These are phyloP conservation scores for Kwoniella sp. DNA, from an alignment of 768 basidiomycete genomes.

Conservation along the genomic window DNA sequence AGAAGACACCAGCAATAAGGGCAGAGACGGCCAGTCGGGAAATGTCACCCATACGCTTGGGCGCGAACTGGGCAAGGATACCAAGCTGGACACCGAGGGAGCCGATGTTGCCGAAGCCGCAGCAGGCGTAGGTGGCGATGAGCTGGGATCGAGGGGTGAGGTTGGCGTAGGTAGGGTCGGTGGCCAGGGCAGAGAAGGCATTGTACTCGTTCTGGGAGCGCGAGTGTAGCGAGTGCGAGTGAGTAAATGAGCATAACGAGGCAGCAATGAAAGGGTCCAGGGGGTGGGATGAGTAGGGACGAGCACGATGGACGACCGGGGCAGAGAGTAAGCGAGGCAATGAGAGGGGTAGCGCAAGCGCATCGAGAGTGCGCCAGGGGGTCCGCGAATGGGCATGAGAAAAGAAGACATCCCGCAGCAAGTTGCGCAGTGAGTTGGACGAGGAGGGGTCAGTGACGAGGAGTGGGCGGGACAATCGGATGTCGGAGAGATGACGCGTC, in stretches of 20 bases:
- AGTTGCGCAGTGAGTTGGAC: no score
- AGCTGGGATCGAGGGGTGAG: slow-evolving; percentile 60
- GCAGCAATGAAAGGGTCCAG: no score
- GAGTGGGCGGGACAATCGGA: no score
- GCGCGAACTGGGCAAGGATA: slow-evolving; percentile 66
- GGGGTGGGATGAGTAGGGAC: slow-evolving; percentile 86
- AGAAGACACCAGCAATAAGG: slow-evolving; percentile 28
- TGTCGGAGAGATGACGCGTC: no score
- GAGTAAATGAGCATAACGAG: no score
- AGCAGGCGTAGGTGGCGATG: slow-evolving; percentile 80
- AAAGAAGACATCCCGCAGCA: no score
- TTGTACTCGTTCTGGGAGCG: slow-evolving; percentile 38
- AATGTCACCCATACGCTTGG: slow-evolving; percentile 66
- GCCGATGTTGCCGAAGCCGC: slow-evolving; percentile 74
- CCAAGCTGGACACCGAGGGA: slow-evolving; percentile 80
- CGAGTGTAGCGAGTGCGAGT: no score
- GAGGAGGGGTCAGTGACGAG: no score
- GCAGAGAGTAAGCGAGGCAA: no score
- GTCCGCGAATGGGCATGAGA: no score
- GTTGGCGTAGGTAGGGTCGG: slow-evolving; percentile 55
- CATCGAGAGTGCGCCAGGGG: no score
- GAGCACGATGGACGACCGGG: slow-evolving; percentile 75
- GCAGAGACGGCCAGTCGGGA: slow-evolving; percentile 52
- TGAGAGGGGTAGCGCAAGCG: no score
- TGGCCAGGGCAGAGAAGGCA: slow-evolving; percentile 45